A percentile compares a stretch with the other conserved stretches of the same genome.
These are phyloP conservation scores for Brassica incana DNA, from an alignment of 345 rosid genomes.

Conservation along the genomic window DNA sequence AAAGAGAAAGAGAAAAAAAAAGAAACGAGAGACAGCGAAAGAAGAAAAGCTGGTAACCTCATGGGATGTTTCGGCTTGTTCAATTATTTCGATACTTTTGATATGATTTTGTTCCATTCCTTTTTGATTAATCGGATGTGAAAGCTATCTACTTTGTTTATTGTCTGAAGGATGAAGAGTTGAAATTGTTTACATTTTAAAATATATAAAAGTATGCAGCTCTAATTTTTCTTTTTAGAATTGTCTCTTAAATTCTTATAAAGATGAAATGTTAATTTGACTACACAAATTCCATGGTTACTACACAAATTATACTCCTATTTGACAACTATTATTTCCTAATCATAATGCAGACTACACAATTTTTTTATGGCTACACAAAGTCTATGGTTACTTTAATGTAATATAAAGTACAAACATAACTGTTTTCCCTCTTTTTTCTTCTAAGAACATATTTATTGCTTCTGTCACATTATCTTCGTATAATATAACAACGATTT, in stretches of 20 bases:
- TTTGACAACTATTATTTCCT: background rate
- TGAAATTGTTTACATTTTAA: background rate
- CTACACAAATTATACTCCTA: background rate
- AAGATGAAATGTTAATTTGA: background rate
- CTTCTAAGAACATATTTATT: background rate
- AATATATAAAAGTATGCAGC: background rate
- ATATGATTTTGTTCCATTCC: slow-evolving; percentile 40
- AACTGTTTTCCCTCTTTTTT: background rate
- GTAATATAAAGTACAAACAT: background rate
- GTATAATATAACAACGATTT: background rate
- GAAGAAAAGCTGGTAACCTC: slow-evolving; percentile 36
- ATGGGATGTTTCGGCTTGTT: slow-evolving; percentile 41
- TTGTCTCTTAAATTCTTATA: background rate
- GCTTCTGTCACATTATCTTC: background rate
- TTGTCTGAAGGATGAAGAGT: slow-evolving; percentile 15
- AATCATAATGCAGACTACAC: background rate
- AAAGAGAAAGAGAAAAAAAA: background rate
- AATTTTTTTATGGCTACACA: background rate
- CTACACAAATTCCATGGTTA: background rate
- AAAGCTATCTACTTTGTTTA: slow-evolving; percentile 35
- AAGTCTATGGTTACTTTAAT: background rate
- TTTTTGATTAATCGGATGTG: slow-evolving; percentile 32
- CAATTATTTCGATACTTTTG: slow-evolving; percentile 39
- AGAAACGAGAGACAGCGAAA: slow-evolving; percentile 34
- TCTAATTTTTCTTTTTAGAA: background rate